phyloP scores from a whole-genome alignment of 2,329 filamentous ascomycete species.

The Curvularia lunata region DNA sequence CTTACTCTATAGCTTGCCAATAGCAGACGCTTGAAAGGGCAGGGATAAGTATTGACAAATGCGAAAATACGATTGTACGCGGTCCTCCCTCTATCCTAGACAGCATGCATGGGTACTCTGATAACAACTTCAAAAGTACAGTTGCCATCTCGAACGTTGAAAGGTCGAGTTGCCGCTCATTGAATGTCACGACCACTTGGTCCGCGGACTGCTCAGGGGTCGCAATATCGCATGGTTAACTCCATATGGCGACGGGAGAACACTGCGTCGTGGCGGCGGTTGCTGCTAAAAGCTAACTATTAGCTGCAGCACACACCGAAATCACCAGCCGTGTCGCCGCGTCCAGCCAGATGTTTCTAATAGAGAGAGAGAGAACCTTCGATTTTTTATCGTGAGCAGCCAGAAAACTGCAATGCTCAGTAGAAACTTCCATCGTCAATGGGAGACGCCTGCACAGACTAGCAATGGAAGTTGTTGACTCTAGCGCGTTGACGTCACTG shows the following conservation, averaged over 20 bases:
- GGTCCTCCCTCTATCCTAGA: no score
- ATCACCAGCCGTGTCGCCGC: conserved; percentile 5
- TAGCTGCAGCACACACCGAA: conserved; percentile 12
- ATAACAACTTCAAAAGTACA: no score
- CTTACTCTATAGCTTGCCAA: background rate
- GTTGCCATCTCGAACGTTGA: no score
- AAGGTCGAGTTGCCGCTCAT: no score
- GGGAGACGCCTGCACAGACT: conserved; percentile 1
- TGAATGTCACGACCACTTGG: no score
- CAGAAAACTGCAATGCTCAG: background rate
- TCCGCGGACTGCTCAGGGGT: background rate
- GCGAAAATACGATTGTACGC: no score
- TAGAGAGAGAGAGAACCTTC: background rate
- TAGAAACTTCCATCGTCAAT: background rate
- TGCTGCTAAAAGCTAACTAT: conserved; percentile 3
- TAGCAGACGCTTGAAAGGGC: background rate
- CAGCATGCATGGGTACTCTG: no score
- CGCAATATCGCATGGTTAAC: background rate
- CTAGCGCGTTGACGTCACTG: conserved; percentile 21
- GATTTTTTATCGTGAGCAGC: background rate
- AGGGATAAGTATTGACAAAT: background rate
- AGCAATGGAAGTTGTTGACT: background rate
- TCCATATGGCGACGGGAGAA: background rate
- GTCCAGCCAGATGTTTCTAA: background rate
- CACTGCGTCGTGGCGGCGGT: conserved; percentile 1